These are phyloP conservation scores for Globisporangium rhizosaccharum DNA, from an alignment of 352 stramenopile species.

Conservation along the genomic window DNA sequence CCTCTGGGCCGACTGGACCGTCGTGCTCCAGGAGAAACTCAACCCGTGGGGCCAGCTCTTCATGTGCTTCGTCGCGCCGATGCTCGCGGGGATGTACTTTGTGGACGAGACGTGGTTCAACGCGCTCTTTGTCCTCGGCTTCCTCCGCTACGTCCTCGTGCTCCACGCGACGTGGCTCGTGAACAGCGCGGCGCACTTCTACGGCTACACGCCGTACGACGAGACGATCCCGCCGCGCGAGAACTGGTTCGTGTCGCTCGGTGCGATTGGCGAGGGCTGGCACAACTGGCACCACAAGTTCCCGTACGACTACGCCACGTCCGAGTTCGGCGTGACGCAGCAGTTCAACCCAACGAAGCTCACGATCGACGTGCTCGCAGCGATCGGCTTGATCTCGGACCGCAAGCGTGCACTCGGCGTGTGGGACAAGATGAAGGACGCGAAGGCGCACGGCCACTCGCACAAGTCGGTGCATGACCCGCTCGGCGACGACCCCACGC, in stretches of 20 bases:
- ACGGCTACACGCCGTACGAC: constrained; percentile 97
- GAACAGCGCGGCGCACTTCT: constrained; percentile 98
- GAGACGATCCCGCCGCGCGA: constrained; percentile 91
- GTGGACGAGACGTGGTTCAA: constrained; percentile 94
- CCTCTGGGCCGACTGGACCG: constrained; percentile 93
- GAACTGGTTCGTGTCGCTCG: constrained; percentile 96
- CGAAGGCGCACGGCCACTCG: constrained; percentile 26
- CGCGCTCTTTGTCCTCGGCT: constrained; percentile 95
- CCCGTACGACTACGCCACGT: constrained; percentile 98
- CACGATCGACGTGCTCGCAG: constrained; percentile 92
- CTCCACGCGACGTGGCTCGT: constrained; percentile 98
- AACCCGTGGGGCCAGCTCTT: constrained; percentile 97
- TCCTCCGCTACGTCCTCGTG: constrained; percentile 91
- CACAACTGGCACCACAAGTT: constrained; percentile 99
- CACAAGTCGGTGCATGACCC: constrained; percentile 37
- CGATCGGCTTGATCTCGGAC: constrained; percentile 90
- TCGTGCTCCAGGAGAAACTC: constrained; percentile 95
- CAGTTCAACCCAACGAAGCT: constrained; percentile 99
- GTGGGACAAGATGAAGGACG: constrained; percentile 90
- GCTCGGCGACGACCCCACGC: constrained; percentile 40
- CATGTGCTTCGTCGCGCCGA: constrained; percentile 97
- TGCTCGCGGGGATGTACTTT: constrained; percentile 77
- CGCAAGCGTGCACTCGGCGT: constrained; percentile 93
- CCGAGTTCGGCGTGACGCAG: constrained; percentile 92
- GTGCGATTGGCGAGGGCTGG: constrained; percentile 96